Percentiles rank a stretch among this genome's conserved stretches.
Conservation (phyloP, 768 basidiomycete species). For the Podaxis sp. region DNA sequence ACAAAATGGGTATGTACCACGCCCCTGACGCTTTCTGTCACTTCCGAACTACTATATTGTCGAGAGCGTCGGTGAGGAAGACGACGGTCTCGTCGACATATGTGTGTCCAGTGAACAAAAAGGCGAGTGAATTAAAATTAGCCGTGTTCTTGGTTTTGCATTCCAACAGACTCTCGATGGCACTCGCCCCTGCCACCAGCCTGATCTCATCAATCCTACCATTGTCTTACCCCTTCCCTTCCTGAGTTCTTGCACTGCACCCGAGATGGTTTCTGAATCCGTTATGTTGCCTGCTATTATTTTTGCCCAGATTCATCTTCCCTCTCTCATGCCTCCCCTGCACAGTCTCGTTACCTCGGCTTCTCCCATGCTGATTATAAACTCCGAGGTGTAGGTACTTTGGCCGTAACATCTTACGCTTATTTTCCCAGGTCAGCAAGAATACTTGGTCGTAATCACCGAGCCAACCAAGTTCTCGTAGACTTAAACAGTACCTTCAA, state of each 20-base stretch:
- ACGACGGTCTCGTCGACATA: background rate
- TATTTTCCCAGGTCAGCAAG: background rate
- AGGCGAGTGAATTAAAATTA: background rate
- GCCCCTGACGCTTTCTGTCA: background rate
- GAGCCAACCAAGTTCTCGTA: background rate
- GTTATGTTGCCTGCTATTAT: background rate
- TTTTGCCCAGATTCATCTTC: background rate
- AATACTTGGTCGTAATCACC: background rate
- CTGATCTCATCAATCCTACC: slow-evolving; percentile 4
- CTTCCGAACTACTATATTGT: background rate
- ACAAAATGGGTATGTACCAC: background rate
- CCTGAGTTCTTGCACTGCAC: background rate
- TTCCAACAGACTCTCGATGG: background rate
- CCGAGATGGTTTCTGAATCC: background rate
- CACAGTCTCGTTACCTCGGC: background rate
- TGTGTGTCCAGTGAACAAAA: background rate
- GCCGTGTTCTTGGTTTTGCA: background rate
- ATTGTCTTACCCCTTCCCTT: background rate
- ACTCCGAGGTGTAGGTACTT: background rate
- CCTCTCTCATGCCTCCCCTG: background rate
- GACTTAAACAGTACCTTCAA: background rate
- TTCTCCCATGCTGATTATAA: background rate
- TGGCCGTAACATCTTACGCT: background rate
- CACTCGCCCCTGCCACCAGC: background rate
- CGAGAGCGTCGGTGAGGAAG: background rate